Conservation (phyloP, 768 basidiomycete genomes). For the Kwoniella sp. region DNA sequence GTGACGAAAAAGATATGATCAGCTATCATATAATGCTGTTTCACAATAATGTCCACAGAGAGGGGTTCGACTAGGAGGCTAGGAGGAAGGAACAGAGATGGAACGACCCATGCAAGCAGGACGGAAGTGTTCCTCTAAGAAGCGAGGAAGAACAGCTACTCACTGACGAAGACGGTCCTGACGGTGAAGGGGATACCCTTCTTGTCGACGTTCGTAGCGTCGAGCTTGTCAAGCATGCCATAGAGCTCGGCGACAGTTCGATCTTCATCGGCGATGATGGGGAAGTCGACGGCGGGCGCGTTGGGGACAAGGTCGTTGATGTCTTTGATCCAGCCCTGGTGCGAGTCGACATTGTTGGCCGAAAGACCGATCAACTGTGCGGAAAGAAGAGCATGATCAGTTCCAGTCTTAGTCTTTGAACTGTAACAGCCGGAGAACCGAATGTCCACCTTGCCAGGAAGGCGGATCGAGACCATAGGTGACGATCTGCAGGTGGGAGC, state of each 20-base stretch:
- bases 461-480: too few species aligned
- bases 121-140: too few species aligned
- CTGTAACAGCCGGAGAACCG: too few species aligned
- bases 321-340: conserved; percentile 81
- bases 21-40: too few species aligned
- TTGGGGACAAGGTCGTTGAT: conserved; percentile 61
- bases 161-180: conserved; percentile 87
- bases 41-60: too few species aligned
- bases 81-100: too few species aligned
- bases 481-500: too few species aligned
- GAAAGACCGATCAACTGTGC: conserved; percentile 65
- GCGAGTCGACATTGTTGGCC: conserved; percentile 82
- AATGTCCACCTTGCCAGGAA: too few species aligned
- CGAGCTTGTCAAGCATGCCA: conserved; percentile 96
- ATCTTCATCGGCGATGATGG: conserved; percentile 93
- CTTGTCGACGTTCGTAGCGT: conserved; percentile 71
- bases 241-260: conserved; percentile 78
- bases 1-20: background rate
- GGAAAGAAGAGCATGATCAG: background rate
- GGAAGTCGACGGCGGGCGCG: conserved; percentile 80
- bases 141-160: conserved; percentile 24
- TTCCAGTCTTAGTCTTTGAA: too few species aligned
- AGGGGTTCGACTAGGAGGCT: too few species aligned
- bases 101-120: background rate
- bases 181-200: conserved; percentile 86